Percentiles rank a stretch among this genome's conserved stretches.
Evolutionary conservation across 2,329 filamentous ascomycete genomes (phyloP).

Genomic region (Fusarium acutatum): DNA sequence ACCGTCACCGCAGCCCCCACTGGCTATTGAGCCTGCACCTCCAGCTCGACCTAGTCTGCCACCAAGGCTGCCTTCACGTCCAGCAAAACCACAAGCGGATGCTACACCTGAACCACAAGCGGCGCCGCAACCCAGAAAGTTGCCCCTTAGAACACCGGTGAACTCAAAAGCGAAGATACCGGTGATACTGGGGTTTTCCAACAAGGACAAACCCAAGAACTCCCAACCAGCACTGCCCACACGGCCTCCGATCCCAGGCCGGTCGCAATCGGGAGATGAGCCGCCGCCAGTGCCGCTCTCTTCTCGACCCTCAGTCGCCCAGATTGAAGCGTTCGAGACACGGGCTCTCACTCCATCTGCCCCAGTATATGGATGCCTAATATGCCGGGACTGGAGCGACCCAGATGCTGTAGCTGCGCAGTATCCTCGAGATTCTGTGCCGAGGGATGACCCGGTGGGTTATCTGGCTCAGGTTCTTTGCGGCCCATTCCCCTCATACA

Average conservation of each 20-base stretch:
- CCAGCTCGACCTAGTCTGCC: constrained; percentile 54
- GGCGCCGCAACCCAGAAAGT: constrained; percentile 18
- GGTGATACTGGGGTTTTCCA: constrained; percentile 27
- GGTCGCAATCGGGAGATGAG: constrained; percentile 42
- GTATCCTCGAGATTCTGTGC: constrained; percentile 77
- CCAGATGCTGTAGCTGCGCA: constrained; percentile 81
- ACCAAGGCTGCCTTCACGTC: constrained; percentile 61
- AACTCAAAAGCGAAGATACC: constrained; percentile 26
- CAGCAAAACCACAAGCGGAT: constrained; percentile 44
- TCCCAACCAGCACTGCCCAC: constrained; percentile 19
- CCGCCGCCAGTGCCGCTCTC: constrained; percentile 63
- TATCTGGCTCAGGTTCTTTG: constrained; percentile 84
- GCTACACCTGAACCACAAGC: constrained; percentile 11
- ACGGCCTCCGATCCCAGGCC: constrained; percentile 28
- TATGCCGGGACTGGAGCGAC: constrained; percentile 87
- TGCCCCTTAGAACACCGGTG: constrained; percentile 25
- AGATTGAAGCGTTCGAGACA: constrained; percentile 57
- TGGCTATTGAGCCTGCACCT: constrained; percentile 42
- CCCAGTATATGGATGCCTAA: constrained; percentile 66
- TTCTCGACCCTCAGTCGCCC: constrained; percentile 61
- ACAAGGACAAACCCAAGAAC: constrained; percentile 10
- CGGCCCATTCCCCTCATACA: constrained; percentile 78
- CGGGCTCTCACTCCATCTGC: constrained; percentile 41
- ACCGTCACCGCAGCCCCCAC: constrained; percentile 23
- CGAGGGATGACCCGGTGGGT: constrained; percentile 69